Evolutionary conservation across 148 eudicot genomes (phyloP).

Genomic region (Drosera capensis): DNA sequence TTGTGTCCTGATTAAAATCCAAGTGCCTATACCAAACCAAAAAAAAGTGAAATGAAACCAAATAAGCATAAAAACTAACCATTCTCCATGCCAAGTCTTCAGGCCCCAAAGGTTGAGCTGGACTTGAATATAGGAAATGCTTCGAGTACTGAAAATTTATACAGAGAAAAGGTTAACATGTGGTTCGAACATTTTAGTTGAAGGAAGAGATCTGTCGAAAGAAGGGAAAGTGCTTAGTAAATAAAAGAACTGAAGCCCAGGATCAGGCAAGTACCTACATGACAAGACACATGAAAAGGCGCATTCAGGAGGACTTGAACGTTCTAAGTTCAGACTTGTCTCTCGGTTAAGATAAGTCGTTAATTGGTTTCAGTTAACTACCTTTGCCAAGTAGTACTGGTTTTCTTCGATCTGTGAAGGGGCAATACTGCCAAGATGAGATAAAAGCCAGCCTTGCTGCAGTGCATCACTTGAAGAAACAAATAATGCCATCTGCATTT

Average conservation of each 20-base stretch:
- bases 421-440: conserved; percentile 46
- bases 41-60: not conserved
- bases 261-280: no score
- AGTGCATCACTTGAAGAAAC: conserved; percentile 79
- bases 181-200: not conserved
- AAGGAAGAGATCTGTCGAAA: not conserved
- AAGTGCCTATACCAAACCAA: not conserved
- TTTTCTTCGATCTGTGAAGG: conserved; percentile 42
- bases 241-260: no score
- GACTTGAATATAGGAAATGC: conserved; percentile 87
- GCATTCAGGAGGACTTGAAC: not conserved
- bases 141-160: conserved; percentile 52
- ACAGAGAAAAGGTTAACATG: not conserved
- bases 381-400: conserved; percentile 70
- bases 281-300: no score
- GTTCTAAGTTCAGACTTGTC: no score
- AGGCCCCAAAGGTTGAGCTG: conserved; percentile 91
- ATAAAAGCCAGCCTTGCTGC: conserved; percentile 72
- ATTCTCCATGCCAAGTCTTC: conserved; percentile 95
- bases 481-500: conserved; percentile 71
- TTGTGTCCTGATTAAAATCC: no score
- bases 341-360: no score
- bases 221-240: not conserved
- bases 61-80: conserved; percentile 22
- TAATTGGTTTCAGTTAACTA: conserved; percentile 13